Evolutionary conservation across 768 basidiomycete species (phyloP), one percentile per base, ranked within the genome.

Genomic region (Termitomyces sp.): DNA sequence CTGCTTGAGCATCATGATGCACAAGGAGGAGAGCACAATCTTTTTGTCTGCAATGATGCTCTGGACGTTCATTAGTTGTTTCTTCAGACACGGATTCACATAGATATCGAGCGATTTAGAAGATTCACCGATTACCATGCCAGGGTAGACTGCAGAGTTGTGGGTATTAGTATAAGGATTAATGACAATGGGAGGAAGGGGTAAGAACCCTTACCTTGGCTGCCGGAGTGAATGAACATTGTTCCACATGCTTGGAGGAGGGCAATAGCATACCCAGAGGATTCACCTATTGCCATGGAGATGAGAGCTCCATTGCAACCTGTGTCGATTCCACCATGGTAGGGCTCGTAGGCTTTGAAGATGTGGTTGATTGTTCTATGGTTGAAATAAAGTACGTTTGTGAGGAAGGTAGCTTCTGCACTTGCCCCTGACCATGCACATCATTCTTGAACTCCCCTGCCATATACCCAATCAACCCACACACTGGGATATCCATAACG

Each of bases 401-500:
- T 16, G 0, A 6, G 40, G 33, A 22, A 30, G 3, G 24, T 7
- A 43, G 9, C 35, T 7, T 36, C 32, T 57, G 10, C 12, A 60
- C 70, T 24, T 45, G 77, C 77, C 79, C 78, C 65, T 80, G 73
- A 12, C 78, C 78, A 63, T 80, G 78, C 35, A 78, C 77, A 61
- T 81, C 78, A 47, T 79, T 80, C 62, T 75, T 76, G 58, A 81
- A 80, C 61, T 81, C 79, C 24, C 78, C 79, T 51, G 78, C 75
- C 75, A 81, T 77, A 57, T 80, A 81, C 7, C 78, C 78, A 68
- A 81, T 79, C 44, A 81, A 66, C 1, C 79, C 78, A 28, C 79
- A 61, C 5, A 77, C 74, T 35, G 79, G 78, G 13, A 80, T 74
- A 32, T 81, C 76, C 75, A 80, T 77, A 22, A 77, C 71, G 13